Percentiles rank a stretch among this genome's conserved stretches.
Evolutionary conservation across 805 yeast species (phyloP).

Genomic region (Saturnispora sekii): DNA sequence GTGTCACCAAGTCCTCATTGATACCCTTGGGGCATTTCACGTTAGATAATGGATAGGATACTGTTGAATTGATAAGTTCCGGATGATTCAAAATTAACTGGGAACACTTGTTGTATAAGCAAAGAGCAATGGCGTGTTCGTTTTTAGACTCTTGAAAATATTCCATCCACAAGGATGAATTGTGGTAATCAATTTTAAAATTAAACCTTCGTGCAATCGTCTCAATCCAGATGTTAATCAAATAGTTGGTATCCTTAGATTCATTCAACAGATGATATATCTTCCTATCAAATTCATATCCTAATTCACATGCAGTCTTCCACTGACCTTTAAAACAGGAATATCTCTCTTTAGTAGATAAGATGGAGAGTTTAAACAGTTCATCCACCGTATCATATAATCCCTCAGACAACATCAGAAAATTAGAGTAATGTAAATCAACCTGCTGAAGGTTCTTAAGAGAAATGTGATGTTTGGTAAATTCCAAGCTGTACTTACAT

Average conservation of each 20-base stretch:
- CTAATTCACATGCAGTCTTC: not conserved
- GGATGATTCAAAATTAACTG: constrained; percentile 35
- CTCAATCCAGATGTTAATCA: constrained; percentile 3
- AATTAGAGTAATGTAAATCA: constrained; percentile 5
- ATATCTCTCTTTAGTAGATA: constrained; percentile 1
- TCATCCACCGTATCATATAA: not conserved
- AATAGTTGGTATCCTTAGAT: not conserved
- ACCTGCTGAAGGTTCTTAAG: constrained; percentile 12
- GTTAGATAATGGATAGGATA: constrained; percentile 32
- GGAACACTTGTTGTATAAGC: constrained; percentile 24
- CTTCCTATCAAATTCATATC: not conserved
- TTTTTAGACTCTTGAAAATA: not conserved
- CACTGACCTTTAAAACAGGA: not conserved
- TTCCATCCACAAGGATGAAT: constrained; percentile 2
- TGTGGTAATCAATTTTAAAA: not conserved
- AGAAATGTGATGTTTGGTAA: constrained; percentile 20
- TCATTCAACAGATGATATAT: not conserved
- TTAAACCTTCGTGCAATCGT: constrained; percentile 6
- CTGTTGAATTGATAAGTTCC: constrained; percentile 38
- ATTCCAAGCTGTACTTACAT: constrained; percentile 13
- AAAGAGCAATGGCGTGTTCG: constrained; percentile 13
- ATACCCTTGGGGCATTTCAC: not conserved
- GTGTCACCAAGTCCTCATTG: not conserved
- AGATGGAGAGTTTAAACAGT: not conserved
- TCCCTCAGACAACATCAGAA: not conserved